Percentiles rank a stretch among this genome's conserved stretches.
These are phyloP conservation scores for Quercus parvula DNA, from an alignment of 306 rosid species.

Conservation along the genomic window DNA sequence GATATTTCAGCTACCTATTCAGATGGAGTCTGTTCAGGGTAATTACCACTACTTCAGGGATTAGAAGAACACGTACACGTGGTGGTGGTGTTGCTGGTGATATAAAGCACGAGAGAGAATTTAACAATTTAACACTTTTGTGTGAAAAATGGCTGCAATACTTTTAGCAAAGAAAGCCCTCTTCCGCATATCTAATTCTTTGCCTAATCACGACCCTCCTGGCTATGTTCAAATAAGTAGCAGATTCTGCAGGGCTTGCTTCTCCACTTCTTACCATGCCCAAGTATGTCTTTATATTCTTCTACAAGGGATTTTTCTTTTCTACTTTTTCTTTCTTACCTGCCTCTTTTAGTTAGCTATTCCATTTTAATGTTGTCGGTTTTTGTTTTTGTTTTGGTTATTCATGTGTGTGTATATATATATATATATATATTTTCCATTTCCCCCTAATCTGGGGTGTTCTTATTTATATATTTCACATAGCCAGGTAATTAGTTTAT, in stretches of 20 bases:
- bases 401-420: background rate
- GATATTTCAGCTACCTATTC: no score
- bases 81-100: background rate
- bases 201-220: slow-evolving; percentile 12
- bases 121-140: background rate
- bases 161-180: slow-evolving; percentile 28
- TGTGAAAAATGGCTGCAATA: background rate
- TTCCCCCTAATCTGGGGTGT: no score
- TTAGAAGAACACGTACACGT: no score
- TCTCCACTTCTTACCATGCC: slow-evolving; percentile 27
- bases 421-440: no score
- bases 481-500: no score
- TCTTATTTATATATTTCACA: no score
- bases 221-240: slow-evolving; percentile 4
- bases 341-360: background rate
- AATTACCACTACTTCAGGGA: no score
- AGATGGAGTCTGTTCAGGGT: no score
- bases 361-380: background rate
- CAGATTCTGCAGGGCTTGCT: slow-evolving; percentile 2
- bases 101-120: background rate
- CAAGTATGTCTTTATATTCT: slow-evolving; percentile 11
- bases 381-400: background rate
- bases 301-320: no score
- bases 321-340: background rate
- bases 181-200: slow-evolving; percentile 3